phyloP scores from a whole-genome alignment of 257 asterid genomes.

The Cynanchum wilfordii region DNA sequence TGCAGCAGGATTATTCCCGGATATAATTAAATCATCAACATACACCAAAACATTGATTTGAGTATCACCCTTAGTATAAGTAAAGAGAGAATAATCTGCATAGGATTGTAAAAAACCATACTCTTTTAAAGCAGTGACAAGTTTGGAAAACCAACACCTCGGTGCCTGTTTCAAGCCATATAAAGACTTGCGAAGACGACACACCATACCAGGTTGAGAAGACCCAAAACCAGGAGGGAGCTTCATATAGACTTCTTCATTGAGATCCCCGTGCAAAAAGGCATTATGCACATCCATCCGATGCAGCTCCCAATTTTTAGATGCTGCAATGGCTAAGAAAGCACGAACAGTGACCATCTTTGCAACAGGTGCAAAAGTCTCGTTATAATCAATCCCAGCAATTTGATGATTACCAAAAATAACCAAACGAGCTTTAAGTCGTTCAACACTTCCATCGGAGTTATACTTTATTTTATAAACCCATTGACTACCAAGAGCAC shows the following conservation, averaged over 20 bases:
- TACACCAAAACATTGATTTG: not conserved
- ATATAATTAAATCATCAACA: not conserved
- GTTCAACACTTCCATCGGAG: too few relatives aligned
- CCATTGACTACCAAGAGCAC: too few relatives aligned
- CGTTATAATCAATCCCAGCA: not conserved
- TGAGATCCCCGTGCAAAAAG: not conserved
- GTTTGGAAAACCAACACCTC: not conserved
- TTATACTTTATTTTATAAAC: too few relatives aligned
- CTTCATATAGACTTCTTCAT: not conserved
- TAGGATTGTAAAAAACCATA: not conserved
- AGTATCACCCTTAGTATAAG: not conserved
- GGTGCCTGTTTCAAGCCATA: not conserved
- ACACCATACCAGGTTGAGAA: not conserved
- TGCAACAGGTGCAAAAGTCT: not conserved
- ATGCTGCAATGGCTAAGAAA: too few relatives aligned
- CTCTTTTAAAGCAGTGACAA: not conserved
- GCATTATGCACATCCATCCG: not conserved
- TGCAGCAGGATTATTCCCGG: not conserved
- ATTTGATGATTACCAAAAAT: not conserved
- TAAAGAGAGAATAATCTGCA: not conserved
- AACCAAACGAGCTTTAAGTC: too few relatives aligned
- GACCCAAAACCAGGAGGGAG: not conserved
- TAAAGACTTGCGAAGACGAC: not conserved
- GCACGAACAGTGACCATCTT: not conserved
- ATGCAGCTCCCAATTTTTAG: not conserved